These are phyloP conservation scores for Mycena citricolor DNA, from an alignment of 1,284 basidiomycete species.

Conservation along the genomic window DNA sequence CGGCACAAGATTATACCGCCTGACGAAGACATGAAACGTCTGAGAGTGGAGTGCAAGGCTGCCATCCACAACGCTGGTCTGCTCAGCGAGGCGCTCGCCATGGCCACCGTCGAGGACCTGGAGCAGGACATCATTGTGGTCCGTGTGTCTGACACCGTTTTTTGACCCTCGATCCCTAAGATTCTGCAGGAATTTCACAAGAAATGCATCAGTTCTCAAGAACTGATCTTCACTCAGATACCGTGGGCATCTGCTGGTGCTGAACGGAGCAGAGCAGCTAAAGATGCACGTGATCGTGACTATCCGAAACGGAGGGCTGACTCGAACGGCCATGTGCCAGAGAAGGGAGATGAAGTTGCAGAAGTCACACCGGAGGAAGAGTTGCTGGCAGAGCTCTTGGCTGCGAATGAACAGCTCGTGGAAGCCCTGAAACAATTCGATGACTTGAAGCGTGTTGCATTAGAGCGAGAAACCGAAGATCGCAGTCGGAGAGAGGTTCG, in stretches of 20 bases:
- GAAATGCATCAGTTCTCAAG: conserved; percentile 72
- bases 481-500: conserved; percentile 57
- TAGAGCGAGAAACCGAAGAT: conserved; percentile 61
- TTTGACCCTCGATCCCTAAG: background rate
- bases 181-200: conserved; percentile 63
- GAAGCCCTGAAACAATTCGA: conserved; percentile 50
- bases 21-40: conserved; percentile 74
- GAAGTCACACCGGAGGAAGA: conserved; percentile 53
- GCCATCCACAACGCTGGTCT: conserved; percentile 70
- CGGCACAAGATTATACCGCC: conserved; percentile 53
- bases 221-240: conserved; percentile 72
- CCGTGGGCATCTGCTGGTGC: conserved; percentile 78
- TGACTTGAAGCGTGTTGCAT: conserved; percentile 64
- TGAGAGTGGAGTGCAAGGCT: conserved; percentile 78
- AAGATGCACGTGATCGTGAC: conserved; percentile 24
- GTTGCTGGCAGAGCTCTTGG: conserved; percentile 62
- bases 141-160: conserved; percentile 21
- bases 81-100: conserved; percentile 62
- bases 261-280: conserved; percentile 53
- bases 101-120: conserved; percentile 66
- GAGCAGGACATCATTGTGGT: conserved; percentile 64
- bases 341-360: conserved; percentile 14
- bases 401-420: conserved; percentile 53
- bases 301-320: conserved; percentile 5
- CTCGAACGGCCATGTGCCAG: conserved; percentile 21